These are phyloP conservation scores for Actinomortierella ambigua DNA, from an alignment of 371 early-diverging fungal species.

Conservation along the genomic window DNA sequence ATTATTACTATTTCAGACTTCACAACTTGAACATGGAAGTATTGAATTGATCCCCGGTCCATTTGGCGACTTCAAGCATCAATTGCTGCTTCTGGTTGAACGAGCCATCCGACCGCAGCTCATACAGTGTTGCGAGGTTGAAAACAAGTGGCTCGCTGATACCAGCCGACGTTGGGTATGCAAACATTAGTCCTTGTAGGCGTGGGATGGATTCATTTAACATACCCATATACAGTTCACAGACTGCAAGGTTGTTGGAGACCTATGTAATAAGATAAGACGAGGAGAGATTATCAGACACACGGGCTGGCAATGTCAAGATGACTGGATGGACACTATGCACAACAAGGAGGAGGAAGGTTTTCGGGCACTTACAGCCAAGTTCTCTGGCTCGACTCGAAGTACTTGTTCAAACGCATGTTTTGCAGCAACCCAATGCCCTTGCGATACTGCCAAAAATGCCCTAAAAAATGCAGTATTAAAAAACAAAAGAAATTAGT, in stretches of 20 bases:
- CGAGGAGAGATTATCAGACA: neutral
- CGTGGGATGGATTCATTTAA: slow-evolving; percentile 46
- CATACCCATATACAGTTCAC: slow-evolving; percentile 62
- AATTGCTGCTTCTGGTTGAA: slow-evolving; percentile 54
- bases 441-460: slow-evolving; percentile 54
- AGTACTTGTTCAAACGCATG: slow-evolving; percentile 52
- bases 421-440: slow-evolving; percentile 58
- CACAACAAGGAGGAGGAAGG: neutral
- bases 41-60: slow-evolving; percentile 67
- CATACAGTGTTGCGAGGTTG: slow-evolving; percentile 66
- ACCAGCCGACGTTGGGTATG: slow-evolving; percentile 52
- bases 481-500: neutral
- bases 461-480: slow-evolving; percentile 29
- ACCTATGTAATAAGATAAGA: slow-evolving; percentile 28
- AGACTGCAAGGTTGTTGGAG: slow-evolving; percentile 61
- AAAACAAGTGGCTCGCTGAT: slow-evolving; percentile 59
- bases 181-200: slow-evolving; percentile 41
- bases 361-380: slow-evolving; percentile 41
- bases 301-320: neutral
- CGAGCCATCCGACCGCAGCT: slow-evolving; percentile 58
- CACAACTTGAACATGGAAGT: slow-evolving; percentile 35
- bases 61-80: slow-evolving; percentile 59
- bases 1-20: neutral
- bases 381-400: slow-evolving; percentile 53
- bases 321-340: neutral